Percentiles rank a stretch among this genome's conserved stretches.
phyloP scores from a whole-genome alignment of 768 basidiomycete species.

The Mycena sanguinolenta region DNA sequence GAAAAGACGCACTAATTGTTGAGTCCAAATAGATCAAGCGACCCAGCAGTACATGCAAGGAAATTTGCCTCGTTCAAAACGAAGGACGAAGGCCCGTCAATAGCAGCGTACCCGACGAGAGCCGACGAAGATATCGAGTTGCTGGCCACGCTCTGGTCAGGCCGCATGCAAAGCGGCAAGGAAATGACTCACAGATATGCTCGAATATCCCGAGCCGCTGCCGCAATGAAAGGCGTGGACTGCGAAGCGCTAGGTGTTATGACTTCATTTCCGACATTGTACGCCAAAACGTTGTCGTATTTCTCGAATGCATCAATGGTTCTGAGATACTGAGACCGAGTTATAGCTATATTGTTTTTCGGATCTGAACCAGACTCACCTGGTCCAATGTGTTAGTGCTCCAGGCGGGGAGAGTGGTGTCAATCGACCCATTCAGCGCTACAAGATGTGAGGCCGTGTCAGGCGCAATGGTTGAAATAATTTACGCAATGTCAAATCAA shows the following conservation, averaged over 20 bases:
- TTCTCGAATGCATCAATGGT: constrained; percentile 86
- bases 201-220: constrained; percentile 90
- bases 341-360: neutral
- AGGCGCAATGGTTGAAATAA: neutral
- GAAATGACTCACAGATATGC: constrained; percentile 80
- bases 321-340: constrained; percentile 73
- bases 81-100: constrained; percentile 78
- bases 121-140: constrained; percentile 27
- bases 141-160: neutral
- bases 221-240: constrained; percentile 87
- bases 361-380: constrained; percentile 1
- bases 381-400: constrained; percentile 70
- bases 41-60: constrained; percentile 81
- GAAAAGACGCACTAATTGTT: constrained; percentile 80
- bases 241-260: constrained; percentile 65
- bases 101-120: constrained; percentile 86
- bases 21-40: constrained; percentile 89
- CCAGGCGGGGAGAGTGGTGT: constrained; percentile 72
- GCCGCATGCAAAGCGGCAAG: neutral
- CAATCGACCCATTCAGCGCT: constrained; percentile 73
- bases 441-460: neutral
- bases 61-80: constrained; percentile 80
- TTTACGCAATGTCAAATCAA: constrained; percentile 81
- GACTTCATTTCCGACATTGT: constrained; percentile 93
- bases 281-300: constrained; percentile 92